Evolutionary conservation across 441 rosid genomes (phyloP), one percentile per base, ranked within the genome.

Genomic region (Rhodomyrtus psidioides): DNA sequence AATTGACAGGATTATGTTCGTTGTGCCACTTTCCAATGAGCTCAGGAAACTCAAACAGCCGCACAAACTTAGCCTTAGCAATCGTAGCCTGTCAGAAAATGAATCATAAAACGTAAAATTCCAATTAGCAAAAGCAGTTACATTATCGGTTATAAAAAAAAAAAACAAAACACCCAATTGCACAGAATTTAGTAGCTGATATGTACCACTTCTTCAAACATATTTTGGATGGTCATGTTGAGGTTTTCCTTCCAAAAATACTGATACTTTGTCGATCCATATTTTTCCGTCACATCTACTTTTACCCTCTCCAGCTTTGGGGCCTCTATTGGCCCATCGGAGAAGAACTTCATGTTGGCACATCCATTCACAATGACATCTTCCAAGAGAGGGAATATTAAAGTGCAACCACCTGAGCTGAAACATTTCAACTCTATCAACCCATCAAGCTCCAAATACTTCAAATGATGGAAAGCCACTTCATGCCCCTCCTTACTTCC

Each of bases 151-250:
- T 5, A 42, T 42, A n/a, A n/a, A n/a, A 3, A 42, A 58, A n/a
- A n/a, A n/a, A n/a, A n/a, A n/a, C n/a, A 24, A 12, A 57, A 5
- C 27, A 57, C 2, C 1, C 27, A 57, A 57, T 57, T 58, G 17
- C 62, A 58, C 0, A n/a, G 0, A 58, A n/a, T n/a, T 58, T 58
- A 16, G 4, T 13, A n/a, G n/a, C 0, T 12, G 0, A 13, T 5
- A 30, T 8, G 0, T 58, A 58, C 59, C 59, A 24, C 24, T 56
- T 56, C 59, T 56, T 56, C n/a, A 2, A 24, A 56, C 27, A 56
- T 56, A 24, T 24, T 10, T 56, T 56, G 59, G 27, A 56, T 56
- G 27, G 59, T 56, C 1, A 0, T 24, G 59, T 56, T 56, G 59
- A 56, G 59, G 59, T 56, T 24, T 24, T 6, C 59, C 7, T 10